A percentile compares a stretch with the other conserved stretches of the same genome.
These are phyloP conservation scores for Leishmania martiniquensis DNA, from an alignment of 208 protist genomes.

Conservation along the genomic window DNA sequence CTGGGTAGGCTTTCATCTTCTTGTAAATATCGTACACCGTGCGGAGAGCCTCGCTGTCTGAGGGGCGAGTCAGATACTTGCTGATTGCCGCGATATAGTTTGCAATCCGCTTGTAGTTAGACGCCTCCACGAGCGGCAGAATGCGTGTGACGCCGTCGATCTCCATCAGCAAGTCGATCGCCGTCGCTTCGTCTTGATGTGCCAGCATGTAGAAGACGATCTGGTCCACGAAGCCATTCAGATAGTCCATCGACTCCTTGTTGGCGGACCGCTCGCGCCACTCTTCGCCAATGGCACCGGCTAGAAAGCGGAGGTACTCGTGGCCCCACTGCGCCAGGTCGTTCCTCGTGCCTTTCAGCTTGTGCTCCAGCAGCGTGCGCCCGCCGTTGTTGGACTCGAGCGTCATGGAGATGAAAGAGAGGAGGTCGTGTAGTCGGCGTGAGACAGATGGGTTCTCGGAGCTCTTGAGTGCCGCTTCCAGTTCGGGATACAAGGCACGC, in stretches of 20 bases:
- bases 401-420: conserved; percentile 99
- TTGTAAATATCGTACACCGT: conserved; percentile 94
- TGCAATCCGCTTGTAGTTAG: conserved; percentile 96
- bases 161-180: conserved; percentile 98
- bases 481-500: conserved; percentile 91
- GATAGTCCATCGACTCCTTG: conserved; percentile 74
- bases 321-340: conserved; percentile 98
- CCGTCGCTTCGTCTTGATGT: conserved; percentile 97
- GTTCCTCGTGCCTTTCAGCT: conserved; percentile 94
- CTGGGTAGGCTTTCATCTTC: conserved; percentile 90
- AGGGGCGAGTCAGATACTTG: conserved; percentile 95
- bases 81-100: conserved; percentile 94
- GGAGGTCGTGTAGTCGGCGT: conserved; percentile 95
- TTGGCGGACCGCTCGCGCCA: conserved; percentile 80
- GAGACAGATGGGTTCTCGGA: conserved; percentile 55
- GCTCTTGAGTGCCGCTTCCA: conserved; percentile 90
- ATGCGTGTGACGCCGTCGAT: conserved; percentile 94
- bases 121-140: conserved; percentile 88
- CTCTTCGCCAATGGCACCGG: conserved; percentile 95
- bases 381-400: conserved; percentile 79
- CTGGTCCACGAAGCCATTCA: conserved; percentile 92
- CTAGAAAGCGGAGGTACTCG: conserved; percentile 98
- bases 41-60: conserved; percentile 91
- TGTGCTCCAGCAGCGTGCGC: conserved; percentile 94
- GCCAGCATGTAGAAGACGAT: conserved; percentile 96